Percentiles rank a stretch among this genome's conserved stretches.
These are phyloP conservation scores for Leccinum variicolor DNA, from an alignment of 768 basidiomycete species.

Conservation along the genomic window DNA sequence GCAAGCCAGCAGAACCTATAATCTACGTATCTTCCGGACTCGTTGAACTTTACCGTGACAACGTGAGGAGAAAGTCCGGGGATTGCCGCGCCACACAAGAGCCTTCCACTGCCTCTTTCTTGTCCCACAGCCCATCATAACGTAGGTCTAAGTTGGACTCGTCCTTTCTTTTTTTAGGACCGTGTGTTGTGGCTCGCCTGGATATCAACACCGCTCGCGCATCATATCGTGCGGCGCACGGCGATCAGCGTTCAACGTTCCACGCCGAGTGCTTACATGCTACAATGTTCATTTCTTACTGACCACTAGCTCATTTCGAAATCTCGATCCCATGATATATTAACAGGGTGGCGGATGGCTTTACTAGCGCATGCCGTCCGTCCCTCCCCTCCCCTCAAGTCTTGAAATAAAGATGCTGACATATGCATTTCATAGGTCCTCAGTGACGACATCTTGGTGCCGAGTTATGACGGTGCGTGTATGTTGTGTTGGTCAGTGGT, in stretches of 20 bases:
- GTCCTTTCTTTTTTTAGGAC: neutral
- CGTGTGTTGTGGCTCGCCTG: neutral
- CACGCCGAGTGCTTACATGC: neutral
- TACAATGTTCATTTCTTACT: neutral
- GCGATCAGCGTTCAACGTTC: neutral
- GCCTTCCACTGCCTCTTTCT: too few species aligned
- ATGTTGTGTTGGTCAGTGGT: neutral
- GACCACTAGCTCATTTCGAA: neutral
- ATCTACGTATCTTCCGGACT: too few species aligned
- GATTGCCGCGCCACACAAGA: neutral
- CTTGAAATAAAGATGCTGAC: neutral
- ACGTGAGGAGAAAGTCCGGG: neutral
- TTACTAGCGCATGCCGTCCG: neutral
- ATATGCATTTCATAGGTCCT: neutral
- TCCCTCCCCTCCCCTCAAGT: neutral
- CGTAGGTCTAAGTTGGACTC: neutral
- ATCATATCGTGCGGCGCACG: neutral
- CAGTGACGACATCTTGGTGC: neutral
- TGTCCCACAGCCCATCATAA: too few species aligned
- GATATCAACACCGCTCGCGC: neutral
- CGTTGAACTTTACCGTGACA: too few species aligned
- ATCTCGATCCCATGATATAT: neutral
- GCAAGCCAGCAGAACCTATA: neutral
- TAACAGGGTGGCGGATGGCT: neutral
- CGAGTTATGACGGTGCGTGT: too few species aligned